Percentiles rank a stretch among this genome's conserved stretches.
phyloP scores from a whole-genome alignment of 2,329 filamentous ascomycete species.

The Chaetomium globosum region DNA sequence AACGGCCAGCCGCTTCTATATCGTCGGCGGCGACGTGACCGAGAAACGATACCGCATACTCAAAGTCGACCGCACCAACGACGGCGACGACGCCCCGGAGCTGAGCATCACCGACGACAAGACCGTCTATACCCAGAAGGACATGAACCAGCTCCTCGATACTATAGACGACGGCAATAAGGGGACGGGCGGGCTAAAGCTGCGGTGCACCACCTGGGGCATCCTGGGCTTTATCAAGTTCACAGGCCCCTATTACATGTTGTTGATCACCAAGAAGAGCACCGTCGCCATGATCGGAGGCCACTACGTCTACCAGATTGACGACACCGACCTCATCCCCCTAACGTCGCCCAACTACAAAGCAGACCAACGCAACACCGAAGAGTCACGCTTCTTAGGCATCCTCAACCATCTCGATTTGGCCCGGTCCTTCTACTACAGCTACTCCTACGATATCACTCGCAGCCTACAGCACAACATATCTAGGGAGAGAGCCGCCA shows the following conservation, averaged over 20 bases:
- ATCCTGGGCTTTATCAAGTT: conserved; percentile 94
- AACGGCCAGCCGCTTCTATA: conserved; percentile 88
- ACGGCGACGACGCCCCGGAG: conserved; percentile 66
- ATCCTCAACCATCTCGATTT: conserved; percentile 92
- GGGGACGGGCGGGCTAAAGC: conserved; percentile 81
- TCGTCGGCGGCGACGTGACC: conserved; percentile 88
- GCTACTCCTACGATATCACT: conserved; percentile 96
- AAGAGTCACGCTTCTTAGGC: conserved; percentile 84
- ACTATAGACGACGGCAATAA: conserved; percentile 96
- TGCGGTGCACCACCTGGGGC: conserved; percentile 91
- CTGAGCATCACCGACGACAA: conserved; percentile 90
- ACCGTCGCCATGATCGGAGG: conserved; percentile 95
- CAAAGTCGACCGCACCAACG: conserved; percentile 89
- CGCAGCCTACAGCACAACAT: conserved; percentile 91
- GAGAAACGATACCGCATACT: conserved; percentile 87
- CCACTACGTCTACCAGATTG: conserved; percentile 93
- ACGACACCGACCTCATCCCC: conserved; percentile 88
- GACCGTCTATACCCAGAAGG: conserved; percentile 86
- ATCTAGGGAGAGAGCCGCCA: conserved; percentile 71
- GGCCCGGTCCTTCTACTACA: conserved; percentile 93
- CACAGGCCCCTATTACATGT: conserved; percentile 95
- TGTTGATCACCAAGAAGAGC: conserved; percentile 92
- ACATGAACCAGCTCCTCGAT: conserved; percentile 91
- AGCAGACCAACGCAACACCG: conserved; percentile 76
- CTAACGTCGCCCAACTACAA: conserved; percentile 76